Conservation (phyloP, 2,329 filamentous ascomycete genomes). For the Didymella pomorum region DNA sequence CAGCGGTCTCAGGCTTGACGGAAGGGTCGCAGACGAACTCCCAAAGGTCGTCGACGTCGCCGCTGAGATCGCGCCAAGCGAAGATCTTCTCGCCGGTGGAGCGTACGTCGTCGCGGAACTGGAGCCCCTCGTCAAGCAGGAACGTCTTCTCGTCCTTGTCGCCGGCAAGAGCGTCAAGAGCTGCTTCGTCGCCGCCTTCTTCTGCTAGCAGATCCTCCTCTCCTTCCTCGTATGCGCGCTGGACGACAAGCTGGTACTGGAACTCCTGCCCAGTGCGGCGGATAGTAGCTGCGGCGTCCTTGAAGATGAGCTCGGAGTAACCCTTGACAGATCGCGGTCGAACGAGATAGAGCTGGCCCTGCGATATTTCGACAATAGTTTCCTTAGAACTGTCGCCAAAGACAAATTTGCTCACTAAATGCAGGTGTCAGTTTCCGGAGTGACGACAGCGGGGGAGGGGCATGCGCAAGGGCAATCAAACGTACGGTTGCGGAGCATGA, state of each 20-base stretch:
- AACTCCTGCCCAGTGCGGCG: slow-evolving; percentile 93
- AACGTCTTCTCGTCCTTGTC: slow-evolving; percentile 99
- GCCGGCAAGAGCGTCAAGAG: slow-evolving; percentile 73
- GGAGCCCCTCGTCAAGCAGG: slow-evolving; percentile 88
- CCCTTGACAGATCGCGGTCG: slow-evolving; percentile 94
- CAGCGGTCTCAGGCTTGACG: slow-evolving; percentile 73
- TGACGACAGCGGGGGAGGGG: slow-evolving; percentile 40
- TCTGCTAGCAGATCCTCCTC: slow-evolving; percentile 91
- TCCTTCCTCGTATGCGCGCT: slow-evolving; percentile 96
- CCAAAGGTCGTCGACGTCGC: slow-evolving; percentile 93
- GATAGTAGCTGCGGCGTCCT: slow-evolving; percentile 91
- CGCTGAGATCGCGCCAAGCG: slow-evolving; percentile 93
- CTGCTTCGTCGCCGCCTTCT: slow-evolving; percentile 84
- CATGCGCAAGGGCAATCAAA: slow-evolving; percentile 31
- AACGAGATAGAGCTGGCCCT: slow-evolving; percentile 97
- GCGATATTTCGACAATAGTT: slow-evolving; percentile 89
- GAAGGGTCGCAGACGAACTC: slow-evolving; percentile 93
- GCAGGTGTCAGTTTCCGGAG: slow-evolving; percentile 31
- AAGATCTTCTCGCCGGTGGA: slow-evolving; percentile 84
- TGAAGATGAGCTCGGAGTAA: slow-evolving; percentile 98
- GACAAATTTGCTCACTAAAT: slow-evolving; percentile 84
- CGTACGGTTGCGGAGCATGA: slow-evolving; percentile 53
- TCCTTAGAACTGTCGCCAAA: slow-evolving; percentile 91
- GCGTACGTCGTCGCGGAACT: slow-evolving; percentile 83
- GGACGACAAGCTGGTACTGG: slow-evolving; percentile 96